phyloP scores from a whole-genome alignment of 1,284 basidiomycete genomes.

The Leccinum angustisporum region DNA sequence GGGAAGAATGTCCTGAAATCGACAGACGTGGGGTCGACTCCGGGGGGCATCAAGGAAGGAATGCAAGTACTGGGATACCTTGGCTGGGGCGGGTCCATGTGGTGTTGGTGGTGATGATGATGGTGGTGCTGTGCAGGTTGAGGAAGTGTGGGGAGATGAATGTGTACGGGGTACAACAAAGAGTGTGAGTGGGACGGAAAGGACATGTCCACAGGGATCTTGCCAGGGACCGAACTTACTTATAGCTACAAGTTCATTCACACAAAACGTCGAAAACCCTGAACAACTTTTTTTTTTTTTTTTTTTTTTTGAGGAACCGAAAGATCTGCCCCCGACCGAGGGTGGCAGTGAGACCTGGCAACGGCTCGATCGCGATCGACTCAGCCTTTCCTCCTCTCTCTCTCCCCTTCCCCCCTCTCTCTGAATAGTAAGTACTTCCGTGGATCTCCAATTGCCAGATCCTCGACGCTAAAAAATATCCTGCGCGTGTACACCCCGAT shows the following conservation, averaged over 20 bases:
- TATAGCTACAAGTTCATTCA: conserved; percentile 17
- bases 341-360: conserved; percentile 15
- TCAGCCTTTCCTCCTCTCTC: background rate
- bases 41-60: conserved; percentile 46
- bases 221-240: conserved; percentile 29
- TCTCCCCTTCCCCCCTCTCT: background rate
- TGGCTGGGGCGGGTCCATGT: conserved; percentile 28
- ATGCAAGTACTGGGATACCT: conserved; percentile 43
- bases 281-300: background rate
- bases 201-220: conserved; percentile 22
- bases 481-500: background rate
- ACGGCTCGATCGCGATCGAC: background rate
- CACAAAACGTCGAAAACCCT: conserved; percentile 10
- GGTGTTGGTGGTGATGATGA: conserved; percentile 12
- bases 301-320: background rate
- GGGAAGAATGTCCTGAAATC: conserved; percentile 62
- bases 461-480: background rate
- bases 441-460: background rate
- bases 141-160: conserved; percentile 3
- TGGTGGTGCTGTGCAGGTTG: background rate
- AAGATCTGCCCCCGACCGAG: conserved; percentile 1
- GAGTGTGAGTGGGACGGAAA: conserved; percentile 30
- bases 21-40: conserved; percentile 58
- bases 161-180: conserved; percentile 21
- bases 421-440: background rate